A percentile compares a stretch with the other conserved stretches of the same genome.
Evolutionary conservation across 1,284 basidiomycete genomes (phyloP).

Genomic region (Psilocybe mexicana): DNA sequence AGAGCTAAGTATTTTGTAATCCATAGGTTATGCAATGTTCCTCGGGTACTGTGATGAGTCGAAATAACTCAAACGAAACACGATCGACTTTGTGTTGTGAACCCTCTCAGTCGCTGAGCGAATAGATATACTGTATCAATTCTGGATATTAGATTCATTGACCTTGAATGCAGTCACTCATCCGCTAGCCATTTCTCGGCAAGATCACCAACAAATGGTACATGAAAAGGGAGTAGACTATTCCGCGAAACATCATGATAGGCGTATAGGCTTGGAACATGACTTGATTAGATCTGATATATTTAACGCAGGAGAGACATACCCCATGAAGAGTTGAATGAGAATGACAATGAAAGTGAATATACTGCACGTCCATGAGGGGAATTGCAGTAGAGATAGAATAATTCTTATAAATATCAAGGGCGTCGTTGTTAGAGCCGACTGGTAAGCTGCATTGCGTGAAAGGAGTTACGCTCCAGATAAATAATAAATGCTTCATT

Average conservation of each 20-base stretch:
- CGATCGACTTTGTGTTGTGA: neutral
- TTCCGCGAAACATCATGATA: slow-evolving; percentile 63
- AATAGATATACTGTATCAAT: no score
- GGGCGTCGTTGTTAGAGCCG: slow-evolving; percentile 70
- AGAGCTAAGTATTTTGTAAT: slow-evolving; percentile 5
- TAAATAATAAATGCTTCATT: neutral
- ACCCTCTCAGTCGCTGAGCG: no score
- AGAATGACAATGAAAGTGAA: slow-evolving; percentile 43
- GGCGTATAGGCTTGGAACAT: slow-evolving; percentile 32
- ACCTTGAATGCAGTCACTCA: slow-evolving; percentile 3
- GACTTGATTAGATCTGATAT: slow-evolving; percentile 30
- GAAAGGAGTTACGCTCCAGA: neutral
- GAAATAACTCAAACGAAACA: neutral
- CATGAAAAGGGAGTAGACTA: slow-evolving; percentile 56
- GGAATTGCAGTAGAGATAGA: slow-evolving; percentile 50
- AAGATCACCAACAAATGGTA: slow-evolving; percentile 65
- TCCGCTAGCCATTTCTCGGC: slow-evolving; percentile 49
- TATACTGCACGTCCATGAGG: slow-evolving; percentile 49
- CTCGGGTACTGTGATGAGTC: neutral
- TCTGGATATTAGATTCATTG: no score
- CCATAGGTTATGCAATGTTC: neutral
- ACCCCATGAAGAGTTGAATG: slow-evolving; percentile 30
- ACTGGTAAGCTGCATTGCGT: slow-evolving; percentile 66
- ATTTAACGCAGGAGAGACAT: neutral
- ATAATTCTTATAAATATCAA: slow-evolving; percentile 64